Evolutionary conservation across 345 rosid species (phyloP).

Genomic region (Carallia brachiata): DNA sequence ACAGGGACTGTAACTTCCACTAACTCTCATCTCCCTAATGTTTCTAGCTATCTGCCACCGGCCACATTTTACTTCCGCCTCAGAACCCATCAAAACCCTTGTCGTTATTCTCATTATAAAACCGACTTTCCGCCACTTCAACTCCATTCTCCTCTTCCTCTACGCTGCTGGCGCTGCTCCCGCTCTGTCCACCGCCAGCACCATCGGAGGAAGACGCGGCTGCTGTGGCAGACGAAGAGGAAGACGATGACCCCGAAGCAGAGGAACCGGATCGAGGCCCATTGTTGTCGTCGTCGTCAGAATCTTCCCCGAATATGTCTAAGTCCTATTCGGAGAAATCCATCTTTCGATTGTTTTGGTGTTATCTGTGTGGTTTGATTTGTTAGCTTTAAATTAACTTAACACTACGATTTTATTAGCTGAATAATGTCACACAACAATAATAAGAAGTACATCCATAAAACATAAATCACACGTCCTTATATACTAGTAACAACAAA

Average conservation of each 20-base stretch:
- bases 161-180: slow-evolving; percentile 34
- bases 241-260: slow-evolving; percentile 22
- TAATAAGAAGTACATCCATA: too few species aligned
- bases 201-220: slow-evolving; percentile 33
- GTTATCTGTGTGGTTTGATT: not conserved
- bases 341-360: not conserved
- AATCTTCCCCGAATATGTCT: slow-evolving; percentile 21
- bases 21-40: too few species aligned
- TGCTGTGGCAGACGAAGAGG: slow-evolving; percentile 12
- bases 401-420: too few species aligned
- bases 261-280: slow-evolving; percentile 53
- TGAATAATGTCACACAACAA: too few species aligned
- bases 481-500: too few species aligned
- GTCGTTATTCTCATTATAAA: slow-evolving; percentile 10
- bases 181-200: slow-evolving; percentile 18
- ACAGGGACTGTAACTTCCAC: too few species aligned
- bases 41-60: too few species aligned
- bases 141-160: slow-evolving; percentile 34
- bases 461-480: too few species aligned
- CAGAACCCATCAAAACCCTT: not conserved
- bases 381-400: too few species aligned
- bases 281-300: slow-evolving; percentile 13
- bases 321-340: slow-evolving; percentile 13
- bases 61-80: too few species aligned
- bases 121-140: slow-evolving; percentile 36